phyloP scores from a whole-genome alignment of 768 basidiomycete genomes.

The Mycena belliarum region DNA sequence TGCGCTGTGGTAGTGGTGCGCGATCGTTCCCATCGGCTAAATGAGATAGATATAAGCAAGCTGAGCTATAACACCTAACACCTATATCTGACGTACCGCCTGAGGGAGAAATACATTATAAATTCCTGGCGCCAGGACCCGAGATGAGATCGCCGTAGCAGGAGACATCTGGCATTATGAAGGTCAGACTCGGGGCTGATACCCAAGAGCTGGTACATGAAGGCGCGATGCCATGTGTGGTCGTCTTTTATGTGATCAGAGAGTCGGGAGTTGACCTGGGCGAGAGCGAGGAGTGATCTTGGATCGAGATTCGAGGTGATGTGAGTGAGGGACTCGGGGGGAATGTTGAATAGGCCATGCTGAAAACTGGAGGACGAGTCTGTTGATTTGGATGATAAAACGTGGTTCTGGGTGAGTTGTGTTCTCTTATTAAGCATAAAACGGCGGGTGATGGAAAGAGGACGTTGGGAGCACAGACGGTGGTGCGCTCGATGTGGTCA shows the following conservation, averaged over 20 bases:
- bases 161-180: constrained; percentile 43
- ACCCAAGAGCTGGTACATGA: constrained; percentile 65
- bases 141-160: constrained; percentile 53
- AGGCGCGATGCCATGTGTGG: constrained; percentile 78
- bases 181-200: constrained; percentile 66
- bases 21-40: constrained; percentile 72
- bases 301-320: constrained; percentile 76
- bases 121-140: constrained; percentile 73
- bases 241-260: constrained; percentile 70
- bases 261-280: constrained; percentile 51
- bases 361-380: constrained; percentile 36
- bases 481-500: constrained; percentile 18
- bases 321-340: constrained; percentile 73
- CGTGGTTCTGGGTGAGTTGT: constrained; percentile 41
- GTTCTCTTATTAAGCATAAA: constrained; percentile 71
- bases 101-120: constrained; percentile 53
- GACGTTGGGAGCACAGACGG: constrained; percentile 23
- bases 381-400: constrained; percentile 31
- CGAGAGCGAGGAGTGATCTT: constrained; percentile 57
- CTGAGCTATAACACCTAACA: background rate
- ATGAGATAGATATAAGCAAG: background rate
- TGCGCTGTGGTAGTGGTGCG: constrained; percentile 62
- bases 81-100: constrained; percentile 45
- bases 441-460: constrained; percentile 30
- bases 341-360: constrained; percentile 64